Evolutionary conservation across 179 eudicot genomes (phyloP), one percentile per base, ranked within the genome.

Genomic region (Silene noctiflora): DNA sequence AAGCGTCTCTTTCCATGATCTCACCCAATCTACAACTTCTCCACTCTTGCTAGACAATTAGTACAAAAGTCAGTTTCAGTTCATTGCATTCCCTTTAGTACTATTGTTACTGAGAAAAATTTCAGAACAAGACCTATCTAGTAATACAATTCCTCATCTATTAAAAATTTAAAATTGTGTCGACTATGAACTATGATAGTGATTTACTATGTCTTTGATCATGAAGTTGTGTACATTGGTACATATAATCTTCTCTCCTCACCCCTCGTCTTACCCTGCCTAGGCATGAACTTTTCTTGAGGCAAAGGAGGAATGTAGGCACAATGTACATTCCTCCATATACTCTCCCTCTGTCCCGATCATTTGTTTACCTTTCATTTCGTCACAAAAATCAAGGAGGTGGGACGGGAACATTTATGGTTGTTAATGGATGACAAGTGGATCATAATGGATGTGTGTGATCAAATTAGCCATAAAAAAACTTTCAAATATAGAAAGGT

Each of bases 1-100:
- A 78, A 96, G 98, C 21, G 99, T 93, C 67, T 76, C 82, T 83
- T 85, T 90, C 99, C 99, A 93, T 51, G 99, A 93, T 74, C 83
- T 82, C 72, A 78, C 75, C 99, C 99, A 93, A 78, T 96, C 94
- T 22, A 88, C 84, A 73, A 86, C 74, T 44, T 88, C 96, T 79
- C 87, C 84, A 75, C 76, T 86, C 99, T 96, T 84, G 86, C 99
- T 93, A 96, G 94, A 86, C 87, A 86, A 82, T 74, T 67, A 76
- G 83, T 75, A 78, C 69, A 80, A 78, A 84, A 67, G 59, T 25
- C 33, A 31, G 67, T 62, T 35, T 27, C 13, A 66, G 20, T 53
- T 55, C 44, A 78, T 68, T 74, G 19, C 71, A 46, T 69, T 21
- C 16, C 58, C 9, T 12, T 14, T 39, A 42, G 24, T 71, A 27